Percentiles rank a stretch among this genome's conserved stretches.
Conservation (phyloP, 2,329 filamentous ascomycete species). For the Fusarium goolgardi region DNA sequence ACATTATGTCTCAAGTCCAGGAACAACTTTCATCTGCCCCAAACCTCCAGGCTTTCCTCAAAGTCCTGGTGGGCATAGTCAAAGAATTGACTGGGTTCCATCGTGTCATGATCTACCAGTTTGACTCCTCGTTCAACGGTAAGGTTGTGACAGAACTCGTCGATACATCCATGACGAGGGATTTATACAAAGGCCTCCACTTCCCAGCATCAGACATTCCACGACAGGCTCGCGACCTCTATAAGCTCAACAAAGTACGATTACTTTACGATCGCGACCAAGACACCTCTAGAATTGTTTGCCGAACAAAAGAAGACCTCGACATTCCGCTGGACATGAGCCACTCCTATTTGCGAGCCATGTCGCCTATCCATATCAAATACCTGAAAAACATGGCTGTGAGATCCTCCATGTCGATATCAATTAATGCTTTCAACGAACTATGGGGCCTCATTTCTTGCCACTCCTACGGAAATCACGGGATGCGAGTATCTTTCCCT, state of each 20-base stretch:
- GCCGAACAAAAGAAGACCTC: constrained; percentile 78
- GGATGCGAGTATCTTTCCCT: constrained; percentile 92
- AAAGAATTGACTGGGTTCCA: constrained; percentile 93
- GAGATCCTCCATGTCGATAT: constrained; percentile 94
- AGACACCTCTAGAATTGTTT: constrained; percentile 83
- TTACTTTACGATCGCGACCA: constrained; percentile 87
- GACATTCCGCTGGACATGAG: constrained; percentile 84
- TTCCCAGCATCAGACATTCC: constrained; percentile 91
- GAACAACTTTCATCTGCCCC: constrained; percentile 82
- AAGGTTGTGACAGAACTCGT: constrained; percentile 89
- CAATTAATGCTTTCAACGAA: constrained; percentile 85
- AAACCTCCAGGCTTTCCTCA: constrained; percentile 78
- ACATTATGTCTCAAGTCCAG: constrained; percentile 91
- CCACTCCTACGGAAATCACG: constrained; percentile 79
- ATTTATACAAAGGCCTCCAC: constrained; percentile 87
- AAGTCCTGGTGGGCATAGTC: constrained; percentile 84
- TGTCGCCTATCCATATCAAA: constrained; percentile 90
- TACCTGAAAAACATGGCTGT: constrained; percentile 91
- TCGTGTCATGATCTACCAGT: constrained; percentile 93
- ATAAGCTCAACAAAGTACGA: constrained; percentile 89
- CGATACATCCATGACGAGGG: constrained; percentile 80
- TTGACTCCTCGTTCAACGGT: constrained; percentile 84
- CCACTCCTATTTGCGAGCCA: constrained; percentile 85
- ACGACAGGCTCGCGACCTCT: constrained; percentile 86
- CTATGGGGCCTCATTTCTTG: constrained; percentile 91